These are phyloP conservation scores for Lactarius quietus DNA, from an alignment of 768 basidiomycete genomes.

Conservation along the genomic window DNA sequence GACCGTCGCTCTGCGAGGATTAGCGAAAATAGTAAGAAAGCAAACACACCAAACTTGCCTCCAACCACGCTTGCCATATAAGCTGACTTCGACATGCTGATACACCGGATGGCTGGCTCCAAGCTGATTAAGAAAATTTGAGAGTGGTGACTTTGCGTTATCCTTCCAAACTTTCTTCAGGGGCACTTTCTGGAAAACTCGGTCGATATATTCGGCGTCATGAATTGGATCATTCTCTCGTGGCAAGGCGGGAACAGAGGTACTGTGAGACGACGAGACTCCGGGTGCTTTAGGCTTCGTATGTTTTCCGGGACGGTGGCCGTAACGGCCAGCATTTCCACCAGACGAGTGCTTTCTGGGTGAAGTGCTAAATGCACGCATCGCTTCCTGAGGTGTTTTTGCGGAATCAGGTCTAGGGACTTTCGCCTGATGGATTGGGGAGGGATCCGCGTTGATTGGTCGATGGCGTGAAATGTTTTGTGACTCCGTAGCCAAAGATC, in stretches of 20 bases:
- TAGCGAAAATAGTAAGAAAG: not conserved
- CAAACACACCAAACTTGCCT: constrained; percentile 38
- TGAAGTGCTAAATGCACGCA: constrained; percentile 18
- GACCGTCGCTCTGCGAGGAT: constrained; percentile 23
- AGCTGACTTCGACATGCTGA: constrained; percentile 30
- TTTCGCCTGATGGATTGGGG: constrained; percentile 10
- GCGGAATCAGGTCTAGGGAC: constrained; percentile 5
- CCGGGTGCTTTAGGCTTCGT: constrained; percentile 6
- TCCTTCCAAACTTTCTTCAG: constrained; percentile 34
- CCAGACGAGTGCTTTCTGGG: constrained; percentile 13
- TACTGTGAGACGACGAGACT: not conserved
- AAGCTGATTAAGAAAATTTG: constrained; percentile 38
- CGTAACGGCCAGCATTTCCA: constrained; percentile 4
- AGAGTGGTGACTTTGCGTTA: constrained; percentile 53
- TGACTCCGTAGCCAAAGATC: constrained; percentile 44
- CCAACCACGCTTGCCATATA: constrained; percentile 37
- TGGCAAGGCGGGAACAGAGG: constrained; percentile 19
- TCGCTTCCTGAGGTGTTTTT: constrained; percentile 9
- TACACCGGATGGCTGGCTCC: constrained; percentile 31
- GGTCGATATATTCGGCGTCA: constrained; percentile 35
- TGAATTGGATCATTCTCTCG: constrained; percentile 32
- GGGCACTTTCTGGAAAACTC: constrained; percentile 28
- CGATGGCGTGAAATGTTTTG: constrained; percentile 25
- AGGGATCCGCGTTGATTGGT: not conserved
- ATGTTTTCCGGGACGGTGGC: constrained; percentile 3